phyloP scores from a whole-genome alignment of 83 land plant species.

The Isoetes engelmannii region DNA sequence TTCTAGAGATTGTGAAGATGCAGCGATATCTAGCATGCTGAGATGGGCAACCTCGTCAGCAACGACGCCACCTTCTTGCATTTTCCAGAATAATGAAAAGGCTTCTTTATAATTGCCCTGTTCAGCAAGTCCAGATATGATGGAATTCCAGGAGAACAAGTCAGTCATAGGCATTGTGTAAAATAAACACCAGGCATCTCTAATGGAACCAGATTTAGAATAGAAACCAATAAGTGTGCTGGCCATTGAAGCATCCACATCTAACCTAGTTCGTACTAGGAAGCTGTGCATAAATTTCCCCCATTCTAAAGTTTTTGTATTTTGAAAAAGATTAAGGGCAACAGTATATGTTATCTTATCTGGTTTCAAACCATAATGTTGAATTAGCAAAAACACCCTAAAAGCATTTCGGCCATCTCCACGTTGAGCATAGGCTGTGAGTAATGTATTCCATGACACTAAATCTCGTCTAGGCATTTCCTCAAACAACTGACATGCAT shows the following conservation, averaged over 20 bases:
- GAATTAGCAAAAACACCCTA: background rate
- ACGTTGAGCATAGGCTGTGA: slow-evolving; percentile 14
- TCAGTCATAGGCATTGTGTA: background rate
- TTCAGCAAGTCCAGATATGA: slow-evolving; percentile 15
- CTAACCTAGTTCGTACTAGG: background rate
- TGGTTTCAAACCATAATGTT: slow-evolving; percentile 6
- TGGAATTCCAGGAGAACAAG: slow-evolving; percentile 18
- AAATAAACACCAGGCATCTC: slow-evolving; percentile 19
- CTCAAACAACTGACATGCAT: slow-evolving; percentile 11
- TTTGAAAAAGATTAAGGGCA: background rate
- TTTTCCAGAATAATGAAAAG: slow-evolving; percentile 8
- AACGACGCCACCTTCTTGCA: background rate
- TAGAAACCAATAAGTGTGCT: slow-evolving; percentile 19
- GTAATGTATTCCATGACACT: slow-evolving; percentile 21
- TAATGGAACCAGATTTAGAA: slow-evolving; percentile 4
- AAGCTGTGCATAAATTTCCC: slow-evolving; percentile 9
- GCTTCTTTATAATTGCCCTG: slow-evolving; percentile 10
- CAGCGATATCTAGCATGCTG: no score
- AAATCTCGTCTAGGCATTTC: slow-evolving; percentile 8
- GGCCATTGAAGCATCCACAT: background rate
- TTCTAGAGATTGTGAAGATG: no score
- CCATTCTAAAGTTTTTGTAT: background rate
- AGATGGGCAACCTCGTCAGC: background rate
- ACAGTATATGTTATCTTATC: slow-evolving; percentile 11
- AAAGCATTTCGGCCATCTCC: slow-evolving; percentile 4